Evolutionary conservation across 164 flowering plant genomes (phyloP), one percentile per base, ranked within the genome.

Genomic region (Nymphaea colorata): DNA sequence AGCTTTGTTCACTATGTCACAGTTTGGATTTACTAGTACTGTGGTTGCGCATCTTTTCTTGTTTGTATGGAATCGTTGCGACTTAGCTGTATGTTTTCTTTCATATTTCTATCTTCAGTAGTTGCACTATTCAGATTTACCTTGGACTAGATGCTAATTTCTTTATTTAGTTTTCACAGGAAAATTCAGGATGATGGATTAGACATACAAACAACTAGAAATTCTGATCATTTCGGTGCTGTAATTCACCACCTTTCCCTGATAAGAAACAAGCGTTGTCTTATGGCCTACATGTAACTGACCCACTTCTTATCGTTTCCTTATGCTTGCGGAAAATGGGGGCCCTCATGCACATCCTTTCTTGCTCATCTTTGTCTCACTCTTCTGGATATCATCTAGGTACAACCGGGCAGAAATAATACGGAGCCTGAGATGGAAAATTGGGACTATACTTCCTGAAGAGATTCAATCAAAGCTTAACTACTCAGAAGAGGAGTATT

Each of bases 161-260:
- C n/a, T 0, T 5, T 44, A n/a, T 5, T 64, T 11, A 15, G 5
- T 44, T 68, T 41, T 16, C 10, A 64, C 79, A 93, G 98, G 80
- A 91, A 94, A 75, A 85, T 94, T 73, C 95, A 89, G 78, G 89
- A 87, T 68, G 86, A 83, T 78, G 91, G 89, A 47, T 76, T 85
- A 76, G 91, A 89, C 74, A 80, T 83, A 47, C 87, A 87, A 71
- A 80, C 89, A 67, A 75, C 89, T 36, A 82, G 82, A 80, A 93
- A 87, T 82, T 83, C 89, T n/a, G 97, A 90, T 71, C 90, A 90
- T 75, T 87, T 79, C 80, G 99, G 99, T 60, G 88, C 89, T 60
- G 87, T 88, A 44, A 81, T 85, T 65, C 93, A 91, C 73, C 99
- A 94, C 75, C 90, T 90, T 61, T 82, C 99, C 66, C 70, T 91